Conservation (phyloP, 2,329 filamentous ascomycete species). For the Biscogniauxia marginata region DNA sequence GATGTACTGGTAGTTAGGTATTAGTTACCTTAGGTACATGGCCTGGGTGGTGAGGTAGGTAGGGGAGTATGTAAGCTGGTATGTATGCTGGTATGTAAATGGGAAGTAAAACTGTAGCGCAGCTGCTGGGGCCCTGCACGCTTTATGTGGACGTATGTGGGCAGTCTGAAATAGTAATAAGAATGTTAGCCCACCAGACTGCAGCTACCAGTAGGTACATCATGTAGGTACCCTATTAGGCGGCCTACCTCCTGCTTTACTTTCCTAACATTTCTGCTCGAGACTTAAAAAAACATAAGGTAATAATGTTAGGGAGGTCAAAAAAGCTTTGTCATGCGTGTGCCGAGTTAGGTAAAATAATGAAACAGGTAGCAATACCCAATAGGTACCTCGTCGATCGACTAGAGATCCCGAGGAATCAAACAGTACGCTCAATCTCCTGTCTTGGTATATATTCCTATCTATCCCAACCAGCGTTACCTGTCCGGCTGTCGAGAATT, state of each 20-base stretch:
- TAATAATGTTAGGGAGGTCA: neutral
- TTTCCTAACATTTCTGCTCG: neutral
- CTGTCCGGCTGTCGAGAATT: conserved; percentile 3
- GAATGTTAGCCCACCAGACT: neutral
- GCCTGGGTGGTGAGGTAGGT: conserved; percentile 15
- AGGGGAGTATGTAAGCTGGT: neutral
- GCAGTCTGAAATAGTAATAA: neutral
- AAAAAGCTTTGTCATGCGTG: neutral
- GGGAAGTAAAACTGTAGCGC: neutral
- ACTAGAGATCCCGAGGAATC: neutral
- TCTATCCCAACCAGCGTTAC: neutral
- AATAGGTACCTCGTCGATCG: neutral
- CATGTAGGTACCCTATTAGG: conserved; percentile 22
- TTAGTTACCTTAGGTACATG: neutral
- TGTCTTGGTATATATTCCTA: neutral
- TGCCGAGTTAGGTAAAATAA: neutral
- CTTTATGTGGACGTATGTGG: neutral
- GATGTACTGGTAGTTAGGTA: neutral
- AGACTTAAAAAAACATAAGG: neutral
- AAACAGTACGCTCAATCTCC: neutral
- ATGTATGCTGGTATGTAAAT: too few species aligned
- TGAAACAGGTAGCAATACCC: neutral
- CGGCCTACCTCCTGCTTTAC: conserved; percentile 5
- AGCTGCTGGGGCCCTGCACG: neutral
- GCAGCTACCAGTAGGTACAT: conserved; percentile 1